Evolutionary conservation across 176 grass and related monocot species (phyloP).

Genomic region (Miscanthus lutarioriparius): DNA sequence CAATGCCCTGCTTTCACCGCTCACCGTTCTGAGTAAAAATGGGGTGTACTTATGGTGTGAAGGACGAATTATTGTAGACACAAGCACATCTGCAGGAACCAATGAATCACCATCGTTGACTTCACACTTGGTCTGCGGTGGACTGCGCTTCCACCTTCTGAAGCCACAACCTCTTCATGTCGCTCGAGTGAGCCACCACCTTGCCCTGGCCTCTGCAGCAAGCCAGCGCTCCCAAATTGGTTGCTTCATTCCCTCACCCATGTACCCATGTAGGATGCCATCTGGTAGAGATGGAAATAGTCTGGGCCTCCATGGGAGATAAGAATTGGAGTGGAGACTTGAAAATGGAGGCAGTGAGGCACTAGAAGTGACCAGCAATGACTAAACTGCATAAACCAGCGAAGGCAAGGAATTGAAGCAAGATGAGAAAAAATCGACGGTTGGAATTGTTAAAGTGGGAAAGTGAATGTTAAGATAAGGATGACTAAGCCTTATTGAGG

Average conservation of each 20-base stretch:
- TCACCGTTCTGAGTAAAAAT: not conserved
- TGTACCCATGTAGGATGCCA: not conserved
- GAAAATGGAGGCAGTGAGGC: not conserved
- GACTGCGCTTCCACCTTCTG: not conserved
- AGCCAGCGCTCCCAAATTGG: not conserved
- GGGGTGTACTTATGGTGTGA: not conserved
- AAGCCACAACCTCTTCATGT: not conserved
- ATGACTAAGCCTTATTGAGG: not conserved
- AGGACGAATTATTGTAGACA: not conserved
- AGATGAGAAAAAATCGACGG: not conserved
- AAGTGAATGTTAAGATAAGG: not conserved
- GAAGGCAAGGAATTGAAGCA: not conserved
- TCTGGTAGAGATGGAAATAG: not conserved
- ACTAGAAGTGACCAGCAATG: not conserved
- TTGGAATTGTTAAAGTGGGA: not conserved
- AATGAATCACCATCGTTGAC: not conserved
- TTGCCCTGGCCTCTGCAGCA: not conserved
- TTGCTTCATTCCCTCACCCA: not conserved
- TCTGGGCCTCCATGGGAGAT: not conserved
- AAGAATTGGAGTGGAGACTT: not conserved
- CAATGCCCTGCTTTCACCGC: not conserved
- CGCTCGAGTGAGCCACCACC: not conserved
- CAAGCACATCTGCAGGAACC: not conserved
- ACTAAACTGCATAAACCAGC: not conserved
- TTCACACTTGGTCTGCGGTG: not conserved